Percentiles rank a stretch among this genome's conserved stretches.
Evolutionary conservation across 345 rosid genomes (phyloP).

Genomic region (Eucalyptus erythrocorys): DNA sequence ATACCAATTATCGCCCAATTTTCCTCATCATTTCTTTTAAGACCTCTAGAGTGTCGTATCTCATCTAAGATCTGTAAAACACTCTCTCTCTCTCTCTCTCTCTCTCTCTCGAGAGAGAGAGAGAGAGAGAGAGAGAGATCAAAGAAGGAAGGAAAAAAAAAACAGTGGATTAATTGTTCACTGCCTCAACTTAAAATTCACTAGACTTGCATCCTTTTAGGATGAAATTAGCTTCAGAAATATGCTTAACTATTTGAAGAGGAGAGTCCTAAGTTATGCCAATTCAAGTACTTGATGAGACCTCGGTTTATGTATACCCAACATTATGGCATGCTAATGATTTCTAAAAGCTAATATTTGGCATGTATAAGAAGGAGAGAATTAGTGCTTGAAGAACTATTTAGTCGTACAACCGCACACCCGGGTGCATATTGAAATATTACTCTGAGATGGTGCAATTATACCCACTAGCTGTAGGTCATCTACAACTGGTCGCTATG

Average conservation of each 20-base stretch:
- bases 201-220: background rate
- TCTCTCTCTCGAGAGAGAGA: too few species aligned
- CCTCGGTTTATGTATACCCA: background rate
- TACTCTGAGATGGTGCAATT: background rate
- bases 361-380: background rate
- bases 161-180: background rate
- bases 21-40: background rate
- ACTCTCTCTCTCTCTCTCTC: too few species aligned
- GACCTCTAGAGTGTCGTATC: background rate
- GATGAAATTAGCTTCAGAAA: background rate
- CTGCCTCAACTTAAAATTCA: background rate
- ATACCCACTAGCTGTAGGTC: background rate
- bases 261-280: background rate
- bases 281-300: background rate
- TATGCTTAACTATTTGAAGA: background rate
- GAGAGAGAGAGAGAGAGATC: background rate
- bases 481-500: background rate
- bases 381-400: background rate
- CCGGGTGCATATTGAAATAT: background rate
- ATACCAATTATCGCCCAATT: background rate
- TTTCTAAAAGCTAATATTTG: background rate
- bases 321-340: background rate
- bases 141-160: too few species aligned
- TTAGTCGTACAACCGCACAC: background rate
- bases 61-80: background rate